Conservation (phyloP, 73 alveolate genomes). For the Paramecium caudatum region DNA sequence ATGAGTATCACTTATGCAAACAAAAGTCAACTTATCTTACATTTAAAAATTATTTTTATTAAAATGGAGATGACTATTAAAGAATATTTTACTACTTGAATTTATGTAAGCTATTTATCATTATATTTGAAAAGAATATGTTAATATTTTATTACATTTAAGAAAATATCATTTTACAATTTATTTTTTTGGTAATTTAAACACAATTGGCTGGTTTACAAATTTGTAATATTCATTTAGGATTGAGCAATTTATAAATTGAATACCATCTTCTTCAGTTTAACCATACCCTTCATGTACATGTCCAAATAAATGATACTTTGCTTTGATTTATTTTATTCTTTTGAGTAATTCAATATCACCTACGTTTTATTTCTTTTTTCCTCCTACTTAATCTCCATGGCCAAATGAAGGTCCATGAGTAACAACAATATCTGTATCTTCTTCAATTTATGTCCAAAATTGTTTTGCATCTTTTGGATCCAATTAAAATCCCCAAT, state of each 20-base stretch:
- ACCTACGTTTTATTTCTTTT: neutral
- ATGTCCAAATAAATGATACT: slow-evolving; percentile 66
- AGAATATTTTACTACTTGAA: too few relatives aligned
- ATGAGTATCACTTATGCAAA: slow-evolving; percentile 49
- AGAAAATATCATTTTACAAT: neutral
- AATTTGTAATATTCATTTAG: neutral
- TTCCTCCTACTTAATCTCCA: neutral
- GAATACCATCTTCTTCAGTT: slow-evolving; percentile 25
- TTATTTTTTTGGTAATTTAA: slow-evolving; percentile 24
- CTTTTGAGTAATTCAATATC: slow-evolving; percentile 14
- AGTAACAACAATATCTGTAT: slow-evolving; percentile 52
- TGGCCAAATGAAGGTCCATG: slow-evolving; percentile 44
- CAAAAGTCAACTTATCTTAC: neutral
- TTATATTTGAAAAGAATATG: too few relatives aligned
- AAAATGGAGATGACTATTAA: too few relatives aligned
- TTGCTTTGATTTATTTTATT: neutral
- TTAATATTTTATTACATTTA: too few relatives aligned
- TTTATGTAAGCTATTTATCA: too few relatives aligned
- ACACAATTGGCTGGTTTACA: neutral
- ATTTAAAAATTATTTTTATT: too few relatives aligned
- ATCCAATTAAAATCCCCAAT: slow-evolving; percentile 29
- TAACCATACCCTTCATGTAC: slow-evolving; percentile 52
- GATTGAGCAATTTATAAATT: slow-evolving; percentile 10
- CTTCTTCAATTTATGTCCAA: slow-evolving; percentile 59
- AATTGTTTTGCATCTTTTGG: neutral